Percentiles rank a stretch among this genome's conserved stretches.
These are phyloP conservation scores for Cryptosporidium meleagridis DNA, from an alignment of 169 alveolate species.

Conservation along the genomic window DNA sequence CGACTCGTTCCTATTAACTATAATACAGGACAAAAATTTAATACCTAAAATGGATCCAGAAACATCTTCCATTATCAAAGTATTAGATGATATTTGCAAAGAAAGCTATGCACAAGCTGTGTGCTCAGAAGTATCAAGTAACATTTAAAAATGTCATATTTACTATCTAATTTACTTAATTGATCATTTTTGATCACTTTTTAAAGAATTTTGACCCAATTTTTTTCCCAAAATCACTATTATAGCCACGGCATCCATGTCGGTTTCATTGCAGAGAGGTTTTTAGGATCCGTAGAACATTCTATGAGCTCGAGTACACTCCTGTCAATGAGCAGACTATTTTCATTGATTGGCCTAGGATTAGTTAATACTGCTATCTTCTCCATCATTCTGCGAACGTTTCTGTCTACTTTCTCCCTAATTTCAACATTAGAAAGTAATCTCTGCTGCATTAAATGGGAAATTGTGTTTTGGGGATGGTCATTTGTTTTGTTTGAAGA, in stretches of 20 bases:
- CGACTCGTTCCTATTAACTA: slow-evolving; percentile 70
- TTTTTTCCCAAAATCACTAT: background rate
- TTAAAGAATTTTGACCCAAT: too few species aligned
- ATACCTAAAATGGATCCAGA: slow-evolving; percentile 70
- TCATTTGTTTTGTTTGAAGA: background rate
- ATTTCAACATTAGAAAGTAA: slow-evolving; percentile 55
- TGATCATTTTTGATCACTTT: too few species aligned
- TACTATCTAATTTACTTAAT: background rate
- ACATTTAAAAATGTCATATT: too few species aligned
- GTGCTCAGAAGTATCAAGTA: slow-evolving; percentile 5
- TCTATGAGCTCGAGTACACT: slow-evolving; percentile 52
- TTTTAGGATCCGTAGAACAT: slow-evolving; percentile 46
- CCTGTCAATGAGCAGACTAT: slow-evolving; percentile 15
- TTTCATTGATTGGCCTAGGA: slow-evolving; percentile 48
- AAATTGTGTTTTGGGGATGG: slow-evolving; percentile 4
- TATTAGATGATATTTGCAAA: slow-evolving; percentile 52
- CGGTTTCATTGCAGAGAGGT: slow-evolving; percentile 58
- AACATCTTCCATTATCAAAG: slow-evolving; percentile 40
- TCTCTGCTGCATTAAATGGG: slow-evolving; percentile 57
- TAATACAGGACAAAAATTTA: slow-evolving; percentile 48
- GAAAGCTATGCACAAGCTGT: slow-evolving; percentile 61
- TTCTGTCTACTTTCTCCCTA: slow-evolving; percentile 66
- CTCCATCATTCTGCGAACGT: slow-evolving; percentile 74
- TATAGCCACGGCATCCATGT: slow-evolving; percentile 75
- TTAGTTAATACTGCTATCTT: slow-evolving; percentile 55